A percentile compares a stretch with the other conserved stretches of the same genome.
Evolutionary conservation across 176 grass and related monocot species (phyloP).

Genomic region (Phoenix roebelenii): DNA sequence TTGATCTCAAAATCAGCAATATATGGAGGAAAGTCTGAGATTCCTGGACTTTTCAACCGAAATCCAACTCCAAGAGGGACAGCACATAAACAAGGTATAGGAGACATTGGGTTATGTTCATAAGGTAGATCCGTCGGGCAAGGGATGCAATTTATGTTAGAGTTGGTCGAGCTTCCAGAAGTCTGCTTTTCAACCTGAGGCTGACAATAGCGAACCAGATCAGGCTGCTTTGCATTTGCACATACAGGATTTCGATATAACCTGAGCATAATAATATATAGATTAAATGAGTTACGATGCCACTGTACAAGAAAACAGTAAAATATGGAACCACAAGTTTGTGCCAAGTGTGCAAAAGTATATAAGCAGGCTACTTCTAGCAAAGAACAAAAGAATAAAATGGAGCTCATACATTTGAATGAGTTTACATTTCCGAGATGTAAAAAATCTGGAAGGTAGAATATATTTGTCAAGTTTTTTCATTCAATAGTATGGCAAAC

Average conservation of each 20-base stretch:
- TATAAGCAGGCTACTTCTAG: too few relatives aligned
- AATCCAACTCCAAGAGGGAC: conserved; percentile 69
- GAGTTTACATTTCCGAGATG: too few relatives aligned
- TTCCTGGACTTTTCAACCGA: conserved; percentile 78
- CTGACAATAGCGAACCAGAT: conserved; percentile 38
- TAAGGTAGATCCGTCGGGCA: conserved; percentile 42
- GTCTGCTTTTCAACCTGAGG: conserved; percentile 13
- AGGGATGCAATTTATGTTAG: conserved; percentile 20
- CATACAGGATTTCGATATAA: conserved; percentile 76
- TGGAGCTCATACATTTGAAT: too few relatives aligned
- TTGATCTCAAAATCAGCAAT: conserved; percentile 50
- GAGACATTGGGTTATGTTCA: conserved; percentile 63
- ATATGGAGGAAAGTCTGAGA: conserved; percentile 63
- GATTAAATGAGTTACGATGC: background rate
- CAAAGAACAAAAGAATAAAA: too few relatives aligned
- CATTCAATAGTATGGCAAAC: too few relatives aligned
- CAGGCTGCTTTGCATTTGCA: conserved; percentile 29
- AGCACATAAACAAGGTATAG: conserved; percentile 51
- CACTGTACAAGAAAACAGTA: background rate
- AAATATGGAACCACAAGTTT: too few relatives aligned
- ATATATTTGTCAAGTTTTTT: too few relatives aligned
- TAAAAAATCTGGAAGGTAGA: too few relatives aligned
- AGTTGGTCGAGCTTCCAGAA: conserved; percentile 27
- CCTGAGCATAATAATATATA: conserved; percentile 32
- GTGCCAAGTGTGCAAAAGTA: too few relatives aligned